These are phyloP conservation scores for Phytopythium oedochilum DNA, from an alignment of 352 stramenopile species.

Conservation along the genomic window DNA sequence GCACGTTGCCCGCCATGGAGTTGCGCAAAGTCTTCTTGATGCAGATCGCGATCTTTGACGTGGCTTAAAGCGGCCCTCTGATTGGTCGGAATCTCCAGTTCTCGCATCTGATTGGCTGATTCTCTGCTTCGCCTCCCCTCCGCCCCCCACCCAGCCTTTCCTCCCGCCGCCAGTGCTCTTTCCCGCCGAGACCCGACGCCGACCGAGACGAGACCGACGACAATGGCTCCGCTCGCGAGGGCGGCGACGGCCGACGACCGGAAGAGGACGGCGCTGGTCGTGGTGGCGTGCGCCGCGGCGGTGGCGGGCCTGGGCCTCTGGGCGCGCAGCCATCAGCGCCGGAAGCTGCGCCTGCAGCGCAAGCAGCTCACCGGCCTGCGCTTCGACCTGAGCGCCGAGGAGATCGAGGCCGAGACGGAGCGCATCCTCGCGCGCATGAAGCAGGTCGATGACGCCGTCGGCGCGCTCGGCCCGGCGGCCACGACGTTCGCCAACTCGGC, in stretches of 20 bases:
- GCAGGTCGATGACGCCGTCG: constrained; percentile 69
- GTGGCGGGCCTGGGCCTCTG: constrained; percentile 47
- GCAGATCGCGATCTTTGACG: constrained; percentile 2
- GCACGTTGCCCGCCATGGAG: no score
- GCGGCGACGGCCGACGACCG: constrained; percentile 24
- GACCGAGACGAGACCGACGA: neutral
- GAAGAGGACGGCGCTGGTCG: constrained; percentile 60
- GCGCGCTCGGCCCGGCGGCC: constrained; percentile 21
- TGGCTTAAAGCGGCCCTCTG: neutral
- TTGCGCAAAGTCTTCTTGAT: no score
- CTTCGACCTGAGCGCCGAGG: constrained; percentile 65
- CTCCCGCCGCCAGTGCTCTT: neutral
- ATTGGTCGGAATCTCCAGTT: constrained; percentile 13
- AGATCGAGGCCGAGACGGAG: constrained; percentile 70
- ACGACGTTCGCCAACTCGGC: constrained; percentile 70
- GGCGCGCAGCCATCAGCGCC: constrained; percentile 41
- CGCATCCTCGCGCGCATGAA: constrained; percentile 67
- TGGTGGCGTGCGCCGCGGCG: constrained; percentile 35
- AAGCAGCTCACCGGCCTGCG: constrained; percentile 59
- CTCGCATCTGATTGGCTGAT: neutral
- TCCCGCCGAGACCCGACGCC: neutral
- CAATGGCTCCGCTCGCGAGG: neutral
- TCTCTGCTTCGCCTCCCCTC: no score
- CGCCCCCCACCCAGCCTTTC: neutral
- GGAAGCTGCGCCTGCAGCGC: constrained; percentile 28